phyloP scores from a whole-genome alignment of 2,329 filamentous ascomycete species.

The Ophiostoma montium region DNA sequence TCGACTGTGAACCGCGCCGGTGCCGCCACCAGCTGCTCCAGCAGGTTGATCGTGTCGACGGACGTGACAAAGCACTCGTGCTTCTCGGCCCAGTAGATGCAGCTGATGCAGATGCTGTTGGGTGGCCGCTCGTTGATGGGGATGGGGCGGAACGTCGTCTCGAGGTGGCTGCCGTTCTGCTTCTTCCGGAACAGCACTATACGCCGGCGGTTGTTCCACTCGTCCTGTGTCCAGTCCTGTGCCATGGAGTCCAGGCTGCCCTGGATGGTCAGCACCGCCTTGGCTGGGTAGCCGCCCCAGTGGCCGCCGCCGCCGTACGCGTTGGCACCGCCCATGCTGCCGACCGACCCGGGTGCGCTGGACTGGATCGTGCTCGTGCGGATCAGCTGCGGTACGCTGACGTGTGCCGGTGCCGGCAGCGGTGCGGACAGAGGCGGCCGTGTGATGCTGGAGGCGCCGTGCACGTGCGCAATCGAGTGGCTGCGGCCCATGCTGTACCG shows the following conservation, averaged over 20 bases:
- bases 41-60: slow-evolving; percentile 89
- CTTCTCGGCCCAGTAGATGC: slow-evolving; percentile 93
- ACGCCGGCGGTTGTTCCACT: slow-evolving; percentile 63
- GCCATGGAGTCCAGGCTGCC: slow-evolving; percentile 79
- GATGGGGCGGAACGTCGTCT: slow-evolving; percentile 65
- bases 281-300: slow-evolving; percentile 68
- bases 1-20: slow-evolving; percentile 79
- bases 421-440: slow-evolving; percentile 34
- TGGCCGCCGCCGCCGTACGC: slow-evolving; percentile 57
- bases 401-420: slow-evolving; percentile 30
- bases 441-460: slow-evolving; percentile 29
- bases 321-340: slow-evolving; percentile 19
- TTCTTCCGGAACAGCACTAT: slow-evolving; percentile 79
- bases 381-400: slow-evolving; percentile 32
- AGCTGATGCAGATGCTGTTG: slow-evolving; percentile 88
- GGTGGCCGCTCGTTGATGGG: slow-evolving; percentile 63
- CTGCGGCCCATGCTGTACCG: slow-evolving; percentile 19
- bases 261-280: slow-evolving; percentile 71
- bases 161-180: slow-evolving; percentile 70
- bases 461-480: slow-evolving; percentile 25
- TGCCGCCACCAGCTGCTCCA: slow-evolving; percentile 72
- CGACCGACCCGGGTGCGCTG: slow-evolving; percentile 9
- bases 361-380: slow-evolving; percentile 40
- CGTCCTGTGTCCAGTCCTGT: slow-evolving; percentile 67
- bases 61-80: slow-evolving; percentile 86